These are phyloP conservation scores for Triticum urartu DNA, from an alignment of 176 grass and related monocot species.

Conservation along the genomic window DNA sequence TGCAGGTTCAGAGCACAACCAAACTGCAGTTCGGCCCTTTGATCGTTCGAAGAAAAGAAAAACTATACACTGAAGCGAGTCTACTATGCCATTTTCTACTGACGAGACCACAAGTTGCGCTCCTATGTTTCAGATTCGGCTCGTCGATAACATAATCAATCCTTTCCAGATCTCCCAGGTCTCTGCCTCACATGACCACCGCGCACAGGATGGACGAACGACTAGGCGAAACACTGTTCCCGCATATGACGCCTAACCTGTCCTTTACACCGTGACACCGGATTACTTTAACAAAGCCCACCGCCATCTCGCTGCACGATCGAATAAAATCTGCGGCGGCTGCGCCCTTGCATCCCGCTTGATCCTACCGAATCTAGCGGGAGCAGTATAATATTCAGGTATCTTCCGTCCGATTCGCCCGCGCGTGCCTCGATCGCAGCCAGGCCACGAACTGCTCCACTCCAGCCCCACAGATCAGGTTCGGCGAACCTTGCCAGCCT, in stretches of 20 bases:
- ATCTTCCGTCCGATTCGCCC: conserved; percentile 13
- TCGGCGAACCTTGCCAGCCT: background rate
- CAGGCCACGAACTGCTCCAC: background rate
- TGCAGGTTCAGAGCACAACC: no score
- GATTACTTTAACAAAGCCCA: background rate
- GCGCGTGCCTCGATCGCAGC: background rate
- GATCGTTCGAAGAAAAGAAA: no score
- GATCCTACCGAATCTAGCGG: conserved; percentile 21
- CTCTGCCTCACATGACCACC: background rate
- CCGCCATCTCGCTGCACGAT: background rate
- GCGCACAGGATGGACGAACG: background rate
- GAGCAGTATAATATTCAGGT: background rate
- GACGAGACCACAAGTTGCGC: no score
- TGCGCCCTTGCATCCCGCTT: background rate
- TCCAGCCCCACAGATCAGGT: background rate
- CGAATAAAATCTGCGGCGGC: background rate
- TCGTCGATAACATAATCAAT: no score
- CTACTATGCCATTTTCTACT: no score
- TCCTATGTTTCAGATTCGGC: no score
- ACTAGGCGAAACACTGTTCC: background rate
- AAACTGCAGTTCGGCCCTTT: no score
- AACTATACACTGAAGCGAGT: no score
- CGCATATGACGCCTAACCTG: background rate
- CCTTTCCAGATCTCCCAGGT: background rate
- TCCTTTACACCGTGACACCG: background rate